A percentile compares a stretch with the other conserved stretches of the same genome.
Conservation (phyloP, 2,329 filamentous ascomycete species). For the Trichothecium roseum region DNA sequence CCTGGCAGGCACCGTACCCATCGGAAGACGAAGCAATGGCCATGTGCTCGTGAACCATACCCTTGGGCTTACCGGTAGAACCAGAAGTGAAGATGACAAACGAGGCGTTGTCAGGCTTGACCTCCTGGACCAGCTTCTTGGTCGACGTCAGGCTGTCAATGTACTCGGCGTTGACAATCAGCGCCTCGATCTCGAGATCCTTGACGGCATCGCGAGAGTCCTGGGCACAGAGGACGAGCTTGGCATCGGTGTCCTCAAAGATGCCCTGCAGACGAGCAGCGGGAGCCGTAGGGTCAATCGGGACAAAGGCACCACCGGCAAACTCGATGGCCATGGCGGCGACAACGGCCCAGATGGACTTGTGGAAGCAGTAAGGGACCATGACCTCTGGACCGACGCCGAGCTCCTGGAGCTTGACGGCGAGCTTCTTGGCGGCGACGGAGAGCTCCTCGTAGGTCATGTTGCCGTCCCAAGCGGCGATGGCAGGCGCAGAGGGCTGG, state of each 20-base stretch:
- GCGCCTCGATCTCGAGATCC: background rate
- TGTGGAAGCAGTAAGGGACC: constrained; percentile 23
- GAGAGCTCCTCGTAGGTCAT: constrained; percentile 22
- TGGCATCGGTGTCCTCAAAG: constrained; percentile 2
- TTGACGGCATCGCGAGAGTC: background rate
- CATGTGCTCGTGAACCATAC: constrained; percentile 5
- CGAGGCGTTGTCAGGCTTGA: constrained; percentile 5
- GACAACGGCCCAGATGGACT: constrained; percentile 21
- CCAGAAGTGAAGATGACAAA: constrained; percentile 5
- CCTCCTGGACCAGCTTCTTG: constrained; percentile 5
- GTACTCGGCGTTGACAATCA: background rate
- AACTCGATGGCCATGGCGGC: constrained; percentile 21
- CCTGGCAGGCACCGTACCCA: constrained; percentile 25
- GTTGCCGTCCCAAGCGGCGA: constrained; percentile 34
- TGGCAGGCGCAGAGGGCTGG: constrained; percentile 14
- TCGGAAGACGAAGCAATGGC: constrained; percentile 20
- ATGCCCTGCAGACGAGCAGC: constrained; percentile 4
- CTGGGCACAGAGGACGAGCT: constrained; percentile 4
- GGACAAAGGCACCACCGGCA: constrained; percentile 18
- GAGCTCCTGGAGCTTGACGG: background rate
- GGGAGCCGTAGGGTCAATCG: constrained; percentile 24
- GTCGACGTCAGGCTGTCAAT: constrained; percentile 2
- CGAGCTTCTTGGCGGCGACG: constrained; percentile 4
- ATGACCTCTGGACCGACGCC: constrained; percentile 12
- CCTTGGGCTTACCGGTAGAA: constrained; percentile 7